Evolutionary conservation across 1,284 basidiomycete species (phyloP), one percentile per base, ranked within the genome.

Genomic region (Trichosporon ovoides): DNA sequence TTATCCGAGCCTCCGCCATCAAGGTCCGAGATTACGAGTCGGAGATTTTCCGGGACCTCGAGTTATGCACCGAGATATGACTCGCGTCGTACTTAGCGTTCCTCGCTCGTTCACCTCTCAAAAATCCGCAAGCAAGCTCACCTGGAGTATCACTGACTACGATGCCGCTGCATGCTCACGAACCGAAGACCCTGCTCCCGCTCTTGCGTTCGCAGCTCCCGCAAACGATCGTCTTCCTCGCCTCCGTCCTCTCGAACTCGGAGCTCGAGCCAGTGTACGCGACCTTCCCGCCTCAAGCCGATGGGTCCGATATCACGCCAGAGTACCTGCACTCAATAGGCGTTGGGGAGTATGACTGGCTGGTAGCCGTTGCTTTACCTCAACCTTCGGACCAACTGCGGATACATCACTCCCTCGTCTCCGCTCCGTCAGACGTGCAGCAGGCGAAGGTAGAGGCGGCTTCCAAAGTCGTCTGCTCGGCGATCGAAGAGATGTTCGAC

Each of bases 121-220:
- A n/a, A n/a, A n/a, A n/a, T n/a, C n/a, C n/a, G n/a, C n/a, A n/a
- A n/a, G n/a, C n/a, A n/a, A n/a, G n/a, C n/a, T n/a, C n/a, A n/a
- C n/a, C n/a, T n/a, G n/a, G n/a, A n/a, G n/a, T n/a, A n/a, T n/a
- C n/a, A n/a, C n/a, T n/a, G 40, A 10, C 24, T 4, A 18, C 40
- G 6, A 48, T 48, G 43, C 22, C 43, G 33, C 57, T 66, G 7
- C 59, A 66, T 49, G 46, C 56, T 0, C 66, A 65, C 53, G 52
- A 59, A 4, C 57, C 61, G 1, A 5, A 12, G 3, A 50, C 59
- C 9, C 59, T 68, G 20, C 37, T 65, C 7, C 63, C 64, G 2
- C 51, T 64, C 7, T 56, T 68, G 7, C 36, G 49, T n/a, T 2
- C 18, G 2, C 60, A 64, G 52, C 62, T 66, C 4, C 68, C 68